Conservation (phyloP, 2,329 filamentous ascomycete species). For the Dothistroma septosporum region DNA sequence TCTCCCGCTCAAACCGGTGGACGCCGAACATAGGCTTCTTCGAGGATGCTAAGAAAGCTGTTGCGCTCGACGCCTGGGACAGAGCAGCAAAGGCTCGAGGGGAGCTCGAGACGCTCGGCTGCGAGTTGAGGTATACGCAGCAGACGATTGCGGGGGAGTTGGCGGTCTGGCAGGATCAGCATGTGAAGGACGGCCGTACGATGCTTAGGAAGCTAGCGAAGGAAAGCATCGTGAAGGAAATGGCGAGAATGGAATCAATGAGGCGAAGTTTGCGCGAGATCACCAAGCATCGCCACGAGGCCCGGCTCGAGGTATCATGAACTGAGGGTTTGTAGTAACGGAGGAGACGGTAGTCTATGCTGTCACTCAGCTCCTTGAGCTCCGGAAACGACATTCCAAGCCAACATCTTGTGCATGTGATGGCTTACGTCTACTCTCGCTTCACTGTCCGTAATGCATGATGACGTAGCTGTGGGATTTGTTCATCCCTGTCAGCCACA, state of each 20-base stretch:
- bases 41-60: slow-evolving; percentile 78
- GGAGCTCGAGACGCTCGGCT: slow-evolving; percentile 70
- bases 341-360: not conserved
- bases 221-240: slow-evolving; percentile 75
- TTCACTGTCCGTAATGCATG: not conserved
- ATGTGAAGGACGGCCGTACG: slow-evolving; percentile 69
- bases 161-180: slow-evolving; percentile 88
- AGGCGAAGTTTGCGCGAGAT: slow-evolving; percentile 66
- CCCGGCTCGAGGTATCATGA: not conserved
- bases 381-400: not conserved
- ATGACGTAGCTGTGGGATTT: not conserved
- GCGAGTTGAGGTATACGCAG: slow-evolving; percentile 85
- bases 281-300: slow-evolving; percentile 1
- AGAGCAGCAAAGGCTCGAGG: slow-evolving; percentile 66
- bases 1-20: slow-evolving; percentile 73
- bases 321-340: not conserved
- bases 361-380: not conserved
- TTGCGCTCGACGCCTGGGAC: slow-evolving; percentile 79
- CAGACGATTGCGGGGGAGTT: slow-evolving; percentile 88
- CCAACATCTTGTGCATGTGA: not conserved
- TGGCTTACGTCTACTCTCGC: not conserved
- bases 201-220: slow-evolving; percentile 73
- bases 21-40: slow-evolving; percentile 61
- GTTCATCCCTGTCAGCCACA: not conserved
- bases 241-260: slow-evolving; percentile 74